Evolutionary conservation across 495 filamentous ascomycete species (phyloP), one percentile per base, ranked within the genome.

Genomic region (Aspergillus sparsus): DNA sequence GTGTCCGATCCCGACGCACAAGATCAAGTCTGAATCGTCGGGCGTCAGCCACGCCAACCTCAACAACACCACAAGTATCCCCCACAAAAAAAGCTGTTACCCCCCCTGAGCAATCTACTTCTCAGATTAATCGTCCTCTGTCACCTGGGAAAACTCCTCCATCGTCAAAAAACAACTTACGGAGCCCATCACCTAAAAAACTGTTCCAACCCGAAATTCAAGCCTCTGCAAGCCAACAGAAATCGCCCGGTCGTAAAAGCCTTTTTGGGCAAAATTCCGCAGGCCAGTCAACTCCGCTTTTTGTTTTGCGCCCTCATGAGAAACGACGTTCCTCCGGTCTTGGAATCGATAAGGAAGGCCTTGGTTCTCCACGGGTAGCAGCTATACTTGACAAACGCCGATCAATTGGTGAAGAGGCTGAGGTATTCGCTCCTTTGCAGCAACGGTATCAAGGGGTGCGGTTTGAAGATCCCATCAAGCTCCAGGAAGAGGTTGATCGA

Each of bases 331-430:
- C 87, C 31, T 90, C 88, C 6, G 91, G 90, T 5, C 68, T 93
- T 58, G 91, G 90, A 10, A 85, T 86, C 63, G 89, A 92, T 63
- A 85, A 82, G 58, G 77, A 83, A 62, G 90, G 90, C 5, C 82
- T 94, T 52, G 91, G 91, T 18, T 95, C 91, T 5, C 91, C 91
- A 7, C 83, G 82, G 13, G 84, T 95, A 36, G 82, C 88, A 12
- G 87, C 83, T 21, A 81, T 92, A 27, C 82, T 94, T 36, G 89
- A 91, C 49, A 83, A 85, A 51, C 83, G 91, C 45, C 81, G 77
- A 44, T 91, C 89, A 7, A 86, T 95, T 58, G 83, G 85, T 32
- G 86, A 92, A 53, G 77, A 78, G 13, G 82, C 88, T 10, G 74
- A 76, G 5, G 72, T 78, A 7, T 93, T 94, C 65, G 72, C 84